Evolutionary conservation across 495 filamentous ascomycete genomes (phyloP).

Genomic region (Delitschia confertaspora): DNA sequence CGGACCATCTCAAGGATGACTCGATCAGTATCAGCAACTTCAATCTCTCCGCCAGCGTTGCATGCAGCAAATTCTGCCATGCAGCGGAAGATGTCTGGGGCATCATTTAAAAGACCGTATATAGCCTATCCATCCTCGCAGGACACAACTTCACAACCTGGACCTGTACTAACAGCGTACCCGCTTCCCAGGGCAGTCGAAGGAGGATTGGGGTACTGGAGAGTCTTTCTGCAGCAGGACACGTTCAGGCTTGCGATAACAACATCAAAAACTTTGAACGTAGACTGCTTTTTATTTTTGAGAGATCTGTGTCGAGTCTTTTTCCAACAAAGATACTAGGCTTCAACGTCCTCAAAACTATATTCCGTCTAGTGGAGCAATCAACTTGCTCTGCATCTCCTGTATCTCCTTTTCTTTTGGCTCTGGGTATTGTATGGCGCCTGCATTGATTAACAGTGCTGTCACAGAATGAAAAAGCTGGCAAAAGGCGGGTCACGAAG

Average conservation of each 20-base stretch:
- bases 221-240: constrained; percentile 27
- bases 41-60: constrained; percentile 91
- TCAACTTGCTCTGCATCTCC: constrained; percentile 49
- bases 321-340: constrained; percentile 67
- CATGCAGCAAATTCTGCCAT: constrained; percentile 98
- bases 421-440: no score
- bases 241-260: constrained; percentile 39
- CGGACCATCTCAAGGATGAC: constrained; percentile 88
- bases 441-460: background rate
- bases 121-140: constrained; percentile 12
- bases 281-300: constrained; percentile 35
- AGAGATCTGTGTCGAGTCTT: constrained; percentile 52
- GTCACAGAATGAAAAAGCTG: background rate
- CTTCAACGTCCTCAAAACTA: constrained; percentile 70
- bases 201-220: constrained; percentile 18
- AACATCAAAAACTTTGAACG: constrained; percentile 42
- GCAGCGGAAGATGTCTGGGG: constrained; percentile 95
- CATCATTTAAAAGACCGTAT: constrained; percentile 53
- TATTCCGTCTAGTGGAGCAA: constrained; percentile 53
- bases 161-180: background rate
- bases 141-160: background rate
- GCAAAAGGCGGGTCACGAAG: background rate
- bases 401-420: constrained; percentile 38
- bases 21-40: constrained; percentile 97
- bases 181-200: background rate